Conservation (phyloP, 306 rosid species). For the Citrullus mucosospermus region DNA sequence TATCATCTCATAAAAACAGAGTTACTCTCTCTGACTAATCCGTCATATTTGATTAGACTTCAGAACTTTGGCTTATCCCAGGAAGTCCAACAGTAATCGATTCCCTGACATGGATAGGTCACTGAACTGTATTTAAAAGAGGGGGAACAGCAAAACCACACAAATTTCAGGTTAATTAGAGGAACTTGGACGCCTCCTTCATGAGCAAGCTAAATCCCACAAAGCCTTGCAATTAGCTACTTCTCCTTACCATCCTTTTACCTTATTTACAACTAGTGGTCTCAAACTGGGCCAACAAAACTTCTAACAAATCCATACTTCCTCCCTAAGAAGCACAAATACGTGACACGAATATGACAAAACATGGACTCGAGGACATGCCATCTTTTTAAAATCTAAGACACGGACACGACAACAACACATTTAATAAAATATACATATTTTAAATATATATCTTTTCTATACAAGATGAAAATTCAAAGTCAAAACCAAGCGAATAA, state of each 20-base stretch:
- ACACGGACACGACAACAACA: too few species aligned
- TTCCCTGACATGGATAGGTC: neutral
- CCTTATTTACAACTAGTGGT: neutral
- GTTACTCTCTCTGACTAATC: neutral
- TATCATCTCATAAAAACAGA: neutral
- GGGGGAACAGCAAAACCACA: neutral
- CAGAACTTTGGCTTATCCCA: neutral
- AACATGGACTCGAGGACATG: too few species aligned
- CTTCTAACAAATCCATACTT: neutral
- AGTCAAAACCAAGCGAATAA: too few species aligned
- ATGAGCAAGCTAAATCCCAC: neutral
- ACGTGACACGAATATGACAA: too few species aligned
- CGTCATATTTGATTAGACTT: neutral
- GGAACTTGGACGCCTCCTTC: neutral
- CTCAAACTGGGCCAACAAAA: neutral
- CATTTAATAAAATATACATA: too few species aligned
- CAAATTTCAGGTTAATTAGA: neutral
- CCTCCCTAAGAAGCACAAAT: too few species aligned
- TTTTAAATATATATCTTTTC: too few species aligned
- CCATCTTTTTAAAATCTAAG: too few species aligned
- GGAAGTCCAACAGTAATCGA: neutral
- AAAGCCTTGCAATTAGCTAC: neutral
- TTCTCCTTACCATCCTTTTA: neutral
- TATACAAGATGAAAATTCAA: too few species aligned
- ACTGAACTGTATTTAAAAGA: neutral